phyloP scores from a whole-genome alignment of 1,139 yeast species.

The Starmera stellimalicola region DNA sequence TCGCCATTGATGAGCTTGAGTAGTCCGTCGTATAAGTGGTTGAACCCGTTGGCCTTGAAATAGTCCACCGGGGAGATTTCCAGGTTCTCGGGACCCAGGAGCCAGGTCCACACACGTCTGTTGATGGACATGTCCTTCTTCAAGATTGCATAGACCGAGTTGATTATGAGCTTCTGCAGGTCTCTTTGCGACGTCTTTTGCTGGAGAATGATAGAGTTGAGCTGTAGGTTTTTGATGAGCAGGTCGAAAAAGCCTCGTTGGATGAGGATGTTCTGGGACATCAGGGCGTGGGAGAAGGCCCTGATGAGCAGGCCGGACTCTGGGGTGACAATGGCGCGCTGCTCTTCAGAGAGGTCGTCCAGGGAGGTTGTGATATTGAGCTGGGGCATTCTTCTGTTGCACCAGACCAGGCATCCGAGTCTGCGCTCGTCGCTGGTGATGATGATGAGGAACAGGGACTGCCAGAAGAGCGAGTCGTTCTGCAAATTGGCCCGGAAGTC shows the following conservation, averaged over 20 bases:
- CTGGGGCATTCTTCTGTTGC: constrained; percentile 55
- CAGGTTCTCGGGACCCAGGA: constrained; percentile 55
- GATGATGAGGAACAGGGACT: constrained; percentile 62
- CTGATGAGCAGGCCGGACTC: constrained; percentile 73
- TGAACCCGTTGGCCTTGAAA: constrained; percentile 48
- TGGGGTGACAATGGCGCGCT: constrained; percentile 43
- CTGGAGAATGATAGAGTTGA: constrained; percentile 51
- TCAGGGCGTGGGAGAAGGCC: constrained; percentile 62
- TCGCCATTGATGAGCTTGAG: constrained; percentile 34
- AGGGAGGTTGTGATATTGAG: constrained; percentile 27
- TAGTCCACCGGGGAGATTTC: constrained; percentile 29
- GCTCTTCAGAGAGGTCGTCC: constrained; percentile 9
- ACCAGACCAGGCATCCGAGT: constrained; percentile 77
- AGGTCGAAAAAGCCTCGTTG: constrained; percentile 88
- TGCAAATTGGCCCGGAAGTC: constrained; percentile 45
- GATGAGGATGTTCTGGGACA: constrained; percentile 55
- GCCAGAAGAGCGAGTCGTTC: constrained; percentile 83
- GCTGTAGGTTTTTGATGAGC: constrained; percentile 54
- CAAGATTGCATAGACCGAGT: constrained; percentile 61
- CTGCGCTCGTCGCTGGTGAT: constrained; percentile 72
- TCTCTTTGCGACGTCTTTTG: constrained; percentile 40
- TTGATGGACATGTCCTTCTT: constrained; percentile 89
- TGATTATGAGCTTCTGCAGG: constrained; percentile 45
- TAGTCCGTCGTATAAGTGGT: constrained; percentile 42
- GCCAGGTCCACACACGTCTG: constrained; percentile 87